Base-by-base conservation (phyloP, 305 asterid genomes). In the Plantago coronopus region DNA sequence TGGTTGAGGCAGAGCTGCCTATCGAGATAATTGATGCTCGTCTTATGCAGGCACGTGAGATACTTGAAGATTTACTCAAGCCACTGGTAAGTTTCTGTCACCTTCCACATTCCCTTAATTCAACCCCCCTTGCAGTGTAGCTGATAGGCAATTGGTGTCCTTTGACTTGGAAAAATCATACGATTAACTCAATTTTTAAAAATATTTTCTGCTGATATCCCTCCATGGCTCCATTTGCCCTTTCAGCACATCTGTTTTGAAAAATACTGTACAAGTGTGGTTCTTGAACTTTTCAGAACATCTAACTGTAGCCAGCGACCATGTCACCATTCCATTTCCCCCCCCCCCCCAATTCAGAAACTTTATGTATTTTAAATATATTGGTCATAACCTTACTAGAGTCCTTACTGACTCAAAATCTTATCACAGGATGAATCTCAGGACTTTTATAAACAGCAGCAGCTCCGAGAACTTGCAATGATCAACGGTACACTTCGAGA, bases 11-110 rank as follows among this genome's bases (percentile, higher is more conserved):
- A 16, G 99, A 94, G 60, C 78, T 94, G 62, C 97, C 99, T 0
- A 86, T 87, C 72, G 97, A 90, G 81, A 81, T 94, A 65, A 87
- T 94, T 56, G 99, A 94, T 75, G 82, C 84, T 70, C 97, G 88
- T 69, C 79, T 94, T 47, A 74, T 81, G 93, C 97, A 94, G 81
- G 95, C 97, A 22, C 94, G 83, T 1, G 95, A 87, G 73, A 94
- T 94, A 66, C 88, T 94, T 17, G 95, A 82, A 79, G 97, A 89
- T 61, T 80, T 94, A 64, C 96, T 94, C 67, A 87, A 79, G 77
- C 99, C 99, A 49, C 71, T 89, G 99, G 99, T 94, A 83, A 60
- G 17, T 65, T 50, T 46, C 67, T 34, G 20, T 70, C 64, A 67
- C 71, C 74, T 48, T 51, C 61, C 73, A 37, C 38, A 49, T 65